Evolutionary conservation across 805 yeast genomes (phyloP), one percentile per base, ranked within the genome.

Genomic region (Sugiyamaella boreocaroliniensis): DNA sequence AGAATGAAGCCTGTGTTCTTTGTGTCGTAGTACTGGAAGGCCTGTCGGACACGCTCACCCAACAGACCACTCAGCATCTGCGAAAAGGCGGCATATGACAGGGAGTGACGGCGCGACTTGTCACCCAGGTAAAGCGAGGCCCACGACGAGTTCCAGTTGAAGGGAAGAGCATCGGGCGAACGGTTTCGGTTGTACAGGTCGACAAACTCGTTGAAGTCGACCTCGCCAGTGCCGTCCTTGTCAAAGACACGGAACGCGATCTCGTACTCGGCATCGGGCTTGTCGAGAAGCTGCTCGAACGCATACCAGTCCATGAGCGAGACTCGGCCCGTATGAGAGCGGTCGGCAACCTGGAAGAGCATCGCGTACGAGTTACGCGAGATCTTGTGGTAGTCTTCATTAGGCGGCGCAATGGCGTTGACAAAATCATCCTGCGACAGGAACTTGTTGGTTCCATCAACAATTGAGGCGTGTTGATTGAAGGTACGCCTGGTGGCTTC

Each of bases 261-360:
- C 59, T 73, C 74, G 68, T 75, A 69, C 64, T 79, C 82, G 54
- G 81, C 82, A 40, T 80, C 81, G 43, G 81, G 74, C 55, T 78
- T 74, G 56, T 75, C 76, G 50, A 81, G 68, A 44, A 77, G 59
- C 55, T 77, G 74, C 61, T 86, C 82, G 65, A 92, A 86, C 43
- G 77, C 76, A 48, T 79, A 70, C 85, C 95, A 92, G 65, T 92
- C 97, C 22, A 73, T 67, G 48, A 82, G 72, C 26, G 79, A 76
- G 48, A 88, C 74, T 54, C 76, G 82, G 7, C 97, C 97, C 58
- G 80, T 79, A 52, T 76, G 73, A 41, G 76, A 74, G 54, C 79
- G 79, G 70, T 92, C 98, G 14, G 96, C 88, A 26, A 89, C 81
- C 52, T 85, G 74, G 65, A 86, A 92, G 47, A 92, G 80, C 55